Evolutionary conservation across 2,329 filamentous ascomycete species (phyloP).

Genomic region (Neocucurbitaria cava): DNA sequence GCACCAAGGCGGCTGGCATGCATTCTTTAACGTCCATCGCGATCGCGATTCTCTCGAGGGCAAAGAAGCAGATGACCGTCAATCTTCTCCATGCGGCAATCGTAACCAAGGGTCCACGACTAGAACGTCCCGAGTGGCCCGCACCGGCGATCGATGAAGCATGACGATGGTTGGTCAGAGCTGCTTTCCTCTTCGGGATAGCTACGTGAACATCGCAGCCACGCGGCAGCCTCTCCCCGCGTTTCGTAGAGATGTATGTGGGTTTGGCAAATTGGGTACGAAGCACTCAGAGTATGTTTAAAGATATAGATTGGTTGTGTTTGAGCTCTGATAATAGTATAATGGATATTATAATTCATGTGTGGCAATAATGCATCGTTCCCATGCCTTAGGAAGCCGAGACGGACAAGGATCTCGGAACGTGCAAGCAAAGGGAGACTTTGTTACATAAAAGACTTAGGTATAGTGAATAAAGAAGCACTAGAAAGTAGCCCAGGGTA

Average conservation of each 20-base stretch:
- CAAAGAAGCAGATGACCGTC: slow-evolving; percentile 1
- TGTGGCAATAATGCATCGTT: too few relatives aligned
- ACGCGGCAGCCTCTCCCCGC: background rate
- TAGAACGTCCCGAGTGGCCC: background rate
- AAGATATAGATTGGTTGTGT: background rate
- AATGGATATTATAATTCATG: too few relatives aligned
- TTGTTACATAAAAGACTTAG: background rate
- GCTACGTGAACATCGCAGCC: background rate
- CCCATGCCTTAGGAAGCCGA: too few relatives aligned
- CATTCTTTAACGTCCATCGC: background rate
- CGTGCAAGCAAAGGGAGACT: background rate
- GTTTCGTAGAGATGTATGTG: background rate
- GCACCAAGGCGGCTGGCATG: background rate
- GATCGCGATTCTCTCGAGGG: background rate
- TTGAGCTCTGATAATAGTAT: background rate
- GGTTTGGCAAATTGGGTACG: background rate
- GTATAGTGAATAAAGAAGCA: background rate
- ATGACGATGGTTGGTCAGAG: slow-evolving; percentile 2
- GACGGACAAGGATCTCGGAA: background rate
- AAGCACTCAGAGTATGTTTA: background rate
- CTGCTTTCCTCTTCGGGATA: slow-evolving; percentile 4
- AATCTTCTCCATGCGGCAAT: background rate
- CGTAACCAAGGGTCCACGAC: slow-evolving; percentile 1
- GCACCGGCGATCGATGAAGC: background rate
- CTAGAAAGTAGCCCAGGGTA: slow-evolving; percentile 4